Conservation (phyloP, 1,284 basidiomycete species). For the Agroathelia rolfsii region DNA sequence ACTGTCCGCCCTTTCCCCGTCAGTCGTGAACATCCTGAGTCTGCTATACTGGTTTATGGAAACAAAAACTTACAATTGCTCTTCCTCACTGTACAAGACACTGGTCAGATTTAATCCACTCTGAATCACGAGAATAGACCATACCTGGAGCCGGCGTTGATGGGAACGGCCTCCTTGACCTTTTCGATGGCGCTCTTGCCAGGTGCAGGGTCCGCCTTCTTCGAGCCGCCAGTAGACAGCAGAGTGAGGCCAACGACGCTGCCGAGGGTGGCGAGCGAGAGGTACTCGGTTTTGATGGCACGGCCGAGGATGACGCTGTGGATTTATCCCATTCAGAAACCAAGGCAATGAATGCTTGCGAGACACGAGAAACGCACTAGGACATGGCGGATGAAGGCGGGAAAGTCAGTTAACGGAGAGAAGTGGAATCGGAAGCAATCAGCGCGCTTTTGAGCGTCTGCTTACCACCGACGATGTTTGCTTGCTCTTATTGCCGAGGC, state of each 20-base stretch:
- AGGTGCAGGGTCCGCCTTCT: slow-evolving; percentile 33
- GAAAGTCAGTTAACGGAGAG: no score
- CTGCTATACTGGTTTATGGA: slow-evolving; percentile 8
- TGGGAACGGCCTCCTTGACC: slow-evolving; percentile 50
- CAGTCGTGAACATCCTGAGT: slow-evolving; percentile 25
- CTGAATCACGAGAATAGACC: slow-evolving; percentile 18
- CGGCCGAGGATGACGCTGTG: slow-evolving; percentile 62
- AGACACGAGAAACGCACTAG: slow-evolving; percentile 23
- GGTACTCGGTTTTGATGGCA: slow-evolving; percentile 67
- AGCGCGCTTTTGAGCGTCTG: no score
- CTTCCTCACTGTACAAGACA: slow-evolving; percentile 43
- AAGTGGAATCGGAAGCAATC: no score
- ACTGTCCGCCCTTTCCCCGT: slow-evolving; percentile 41
- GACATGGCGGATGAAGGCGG: no score
- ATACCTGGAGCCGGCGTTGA: slow-evolving; percentile 57
- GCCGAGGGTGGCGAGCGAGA: slow-evolving; percentile 56
- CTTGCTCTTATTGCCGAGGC: no score
- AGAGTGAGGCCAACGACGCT: slow-evolving; percentile 40
- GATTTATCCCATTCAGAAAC: slow-evolving; percentile 3
- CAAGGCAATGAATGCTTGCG: slow-evolving; percentile 3
- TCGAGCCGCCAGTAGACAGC: slow-evolving; percentile 42
- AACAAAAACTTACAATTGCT: slow-evolving; percentile 51
- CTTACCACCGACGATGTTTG: no score
- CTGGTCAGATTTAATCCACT: slow-evolving; percentile 6
- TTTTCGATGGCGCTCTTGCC: slow-evolving; percentile 36